Percentiles rank a stretch among this genome's conserved stretches.
These are phyloP conservation scores for Colletotrichum sp. DNA, from an alignment of 2,329 filamentous ascomycete genomes.

Conservation along the genomic window DNA sequence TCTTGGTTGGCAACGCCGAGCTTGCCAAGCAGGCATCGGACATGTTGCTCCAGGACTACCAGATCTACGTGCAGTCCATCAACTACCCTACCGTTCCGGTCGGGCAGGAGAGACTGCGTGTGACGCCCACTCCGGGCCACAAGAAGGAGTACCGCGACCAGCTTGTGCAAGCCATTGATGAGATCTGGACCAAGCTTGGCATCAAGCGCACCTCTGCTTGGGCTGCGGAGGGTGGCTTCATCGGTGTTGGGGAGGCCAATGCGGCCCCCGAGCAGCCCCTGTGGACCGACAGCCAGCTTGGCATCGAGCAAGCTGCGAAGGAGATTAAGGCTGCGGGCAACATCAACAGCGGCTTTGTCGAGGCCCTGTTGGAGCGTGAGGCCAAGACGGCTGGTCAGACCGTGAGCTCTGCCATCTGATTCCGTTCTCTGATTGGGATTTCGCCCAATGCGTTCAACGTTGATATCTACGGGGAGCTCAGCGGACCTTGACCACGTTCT, in stretches of 20 bases:
- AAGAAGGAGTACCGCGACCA: conserved; percentile 83
- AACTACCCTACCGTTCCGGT: conserved; percentile 98
- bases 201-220: conserved; percentile 95
- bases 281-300: conserved; percentile 91
- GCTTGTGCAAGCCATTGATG: conserved; percentile 82
- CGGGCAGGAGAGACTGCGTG: conserved; percentile 94
- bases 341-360: conserved; percentile 51
- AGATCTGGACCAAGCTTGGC: conserved; percentile 85
- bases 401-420: conserved; percentile 29
- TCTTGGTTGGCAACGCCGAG: conserved; percentile 93
- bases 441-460: neutral
- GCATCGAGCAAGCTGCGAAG: conserved; percentile 69
- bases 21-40: conserved; percentile 92
- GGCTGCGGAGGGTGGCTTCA: conserved; percentile 89
- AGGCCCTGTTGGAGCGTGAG: conserved; percentile 65
- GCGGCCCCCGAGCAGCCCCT: conserved; percentile 71
- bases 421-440: neutral
- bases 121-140: conserved; percentile 96
- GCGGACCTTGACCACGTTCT: conserved; percentile 28
- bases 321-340: conserved; percentile 59
- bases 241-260: conserved; percentile 83
- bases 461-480: conserved; percentile 20
- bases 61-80: conserved; percentile 98
- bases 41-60: conserved; percentile 85
- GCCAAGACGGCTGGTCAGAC: conserved; percentile 34